Base-by-base conservation (phyloP, 129 eudicot genomes). In the Oenanthe sinensis region DNA sequence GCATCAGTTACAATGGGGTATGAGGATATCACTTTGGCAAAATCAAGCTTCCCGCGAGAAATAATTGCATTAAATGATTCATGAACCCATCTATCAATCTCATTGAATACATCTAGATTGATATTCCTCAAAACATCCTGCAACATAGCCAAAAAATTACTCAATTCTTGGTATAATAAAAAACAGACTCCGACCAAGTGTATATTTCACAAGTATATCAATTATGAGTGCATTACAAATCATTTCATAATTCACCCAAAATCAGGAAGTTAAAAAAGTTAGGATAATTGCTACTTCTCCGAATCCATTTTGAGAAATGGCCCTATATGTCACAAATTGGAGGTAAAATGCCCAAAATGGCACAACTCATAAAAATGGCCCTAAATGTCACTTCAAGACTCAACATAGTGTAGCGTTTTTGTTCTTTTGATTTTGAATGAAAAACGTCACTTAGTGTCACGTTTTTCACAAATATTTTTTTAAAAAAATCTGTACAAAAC, bases 71-170 rank as follows among this genome's bases (percentile, higher is more conserved):
- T 60, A 45, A 94, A 94, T 22, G 97, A 91, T 71, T 85, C 87
- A 39, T 79, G 90, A 75, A 90, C 86, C 98, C 98, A 94, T 15
- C 73, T 37, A 74, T 86, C 82, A 58, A 94, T 85, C 79, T 90
- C 85, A 60, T 76, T 85, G 79, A 89, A 94, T 42, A 88, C 93
- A 75, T 80, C 84, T 20, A 60, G 82, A 77, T 94, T 90, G 9
- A 85, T 84, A 28, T 85, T 81, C 71, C 80, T 90, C 85, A 90
- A 78, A 76, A 86, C 97, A 71, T 88, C 96, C 98, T 93, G 84
- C 80, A 73, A 79, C 71, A 22, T 72, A 2, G 19, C 30, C 52
- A 62, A 37, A 50, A n/a, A 79, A n/a, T 48, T 11, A 45, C 22
- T 74, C 16, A 40, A 52, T 73, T 8, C 65, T 33, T 45, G 49